Evolutionary conservation across 2,329 filamentous ascomycete species (phyloP).

Genomic region (Lanzia echinophila): DNA sequence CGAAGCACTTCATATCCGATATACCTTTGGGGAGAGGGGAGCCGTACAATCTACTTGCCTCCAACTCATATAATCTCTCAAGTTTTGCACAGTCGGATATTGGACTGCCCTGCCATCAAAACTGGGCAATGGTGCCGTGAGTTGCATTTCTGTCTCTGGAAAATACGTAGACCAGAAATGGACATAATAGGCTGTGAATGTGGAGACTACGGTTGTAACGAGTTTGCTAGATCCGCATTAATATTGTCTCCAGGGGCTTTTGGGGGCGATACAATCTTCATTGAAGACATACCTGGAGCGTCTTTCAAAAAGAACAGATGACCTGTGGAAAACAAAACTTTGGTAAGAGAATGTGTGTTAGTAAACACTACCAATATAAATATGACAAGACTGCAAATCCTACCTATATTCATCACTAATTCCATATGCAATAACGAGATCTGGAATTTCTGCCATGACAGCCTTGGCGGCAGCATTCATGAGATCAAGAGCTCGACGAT

Average conservation of each 20-base stretch:
- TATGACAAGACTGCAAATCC: not conserved
- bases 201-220: slow-evolving; percentile 83
- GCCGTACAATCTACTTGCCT: slow-evolving; percentile 85
- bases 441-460: slow-evolving; percentile 75
- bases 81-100: slow-evolving; percentile 75
- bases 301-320: slow-evolving; percentile 76
- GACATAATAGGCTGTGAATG: slow-evolving; percentile 88
- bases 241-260: not conserved
- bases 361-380: not conserved
- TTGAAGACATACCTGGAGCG: slow-evolving; percentile 55
- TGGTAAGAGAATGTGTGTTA: not conserved
- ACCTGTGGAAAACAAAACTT: slow-evolving; percentile 85
- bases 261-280: slow-evolving; percentile 15
- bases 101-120: slow-evolving; percentile 90
- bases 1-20: no score
- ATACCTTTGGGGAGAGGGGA: no score
- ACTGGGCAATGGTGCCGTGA: slow-evolving; percentile 71
- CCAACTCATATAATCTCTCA: slow-evolving; percentile 96
- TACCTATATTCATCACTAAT: slow-evolving; percentile 91
- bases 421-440: slow-evolving; percentile 83
- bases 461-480: slow-evolving; percentile 92
- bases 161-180: slow-evolving; percentile 74
- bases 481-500: slow-evolving; percentile 75
- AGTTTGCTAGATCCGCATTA: slow-evolving; percentile 59
- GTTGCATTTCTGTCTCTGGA: slow-evolving; percentile 56